A percentile compares a stretch with the other conserved stretches of the same genome.
Conservation (phyloP, 768 basidiomycete genomes). For the Russula vinacea region DNA sequence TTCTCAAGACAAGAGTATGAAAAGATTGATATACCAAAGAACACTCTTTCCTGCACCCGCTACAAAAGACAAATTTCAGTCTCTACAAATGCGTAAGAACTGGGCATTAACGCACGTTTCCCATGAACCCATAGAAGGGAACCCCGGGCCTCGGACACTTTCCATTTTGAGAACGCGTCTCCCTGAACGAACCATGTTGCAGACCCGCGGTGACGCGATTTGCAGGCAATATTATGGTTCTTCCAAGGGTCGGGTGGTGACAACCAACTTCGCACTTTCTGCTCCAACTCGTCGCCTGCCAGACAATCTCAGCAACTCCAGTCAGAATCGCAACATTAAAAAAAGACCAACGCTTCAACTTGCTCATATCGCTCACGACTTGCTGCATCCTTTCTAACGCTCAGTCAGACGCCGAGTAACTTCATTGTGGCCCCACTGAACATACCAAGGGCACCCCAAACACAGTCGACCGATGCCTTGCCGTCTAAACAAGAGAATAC, state of each 20-base stretch:
- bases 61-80: no score
- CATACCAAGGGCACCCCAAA: not conserved
- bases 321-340: no score
- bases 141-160: not conserved
- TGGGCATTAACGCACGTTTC: not conserved
- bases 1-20: not conserved
- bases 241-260: conserved; percentile 1
- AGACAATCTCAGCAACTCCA: not conserved
- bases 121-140: not conserved
- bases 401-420: not conserved
- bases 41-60: no score
- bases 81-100: no score
- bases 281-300: not conserved
- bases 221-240: not conserved
- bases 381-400: not conserved
- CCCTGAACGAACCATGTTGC: not conserved
- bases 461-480: not conserved
- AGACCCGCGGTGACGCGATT: not conserved
- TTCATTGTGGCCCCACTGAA: not conserved
- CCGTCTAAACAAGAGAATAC: not conserved
- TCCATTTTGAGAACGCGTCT: not conserved
- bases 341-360: not conserved
- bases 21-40: no score
- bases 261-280: not conserved
- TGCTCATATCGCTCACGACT: not conserved